Base-by-base conservation (phyloP, 1,284 basidiomycete genomes). In the Tremellales sp. region DNA sequence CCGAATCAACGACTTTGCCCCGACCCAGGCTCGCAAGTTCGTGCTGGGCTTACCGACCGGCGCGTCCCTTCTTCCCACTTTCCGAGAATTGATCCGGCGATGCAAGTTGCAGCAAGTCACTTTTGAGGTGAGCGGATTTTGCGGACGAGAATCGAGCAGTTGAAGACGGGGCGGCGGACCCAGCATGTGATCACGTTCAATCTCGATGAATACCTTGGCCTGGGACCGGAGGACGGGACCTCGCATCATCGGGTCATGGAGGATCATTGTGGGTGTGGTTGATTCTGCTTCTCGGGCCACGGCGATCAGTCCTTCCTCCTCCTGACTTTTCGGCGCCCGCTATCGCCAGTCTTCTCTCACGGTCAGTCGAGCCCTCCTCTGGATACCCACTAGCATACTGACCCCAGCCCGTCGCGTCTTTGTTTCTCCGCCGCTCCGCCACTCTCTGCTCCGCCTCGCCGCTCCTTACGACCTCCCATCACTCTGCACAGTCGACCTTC, bases 191-290 rank as follows among this genome's bases (percentile, higher is more conserved):
- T 56, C 28, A 47, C 43, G 5, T 24, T 91, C 76, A 90, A 89
- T 74, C 88, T 91, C 85, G 87, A 91, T 71, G 87, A 91, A 72
- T 91, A 90, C 63, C 86, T 89, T 47, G 82, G 81, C 3, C 77
- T 90, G 19, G 82, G 84, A 21, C 75, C 75, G 46, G 83, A 86
- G 54, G 86, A 91, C 70, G 75, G 81, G 26, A 84, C 87, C 61
- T 85, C 83, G 19, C 87, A 89, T 68, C 84, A 86, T 67, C 83
- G 83, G 32, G 90, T 90, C 76, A 91, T 91, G 87, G 69, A 60
- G 47, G 53, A 57, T 45, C 56, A 70, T 46, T 64, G 67, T 56
- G 31, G 46, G 54, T 47, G 12, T 27, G 6, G 3, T 18, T 12
- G 13, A 34, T 26, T 4, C 21, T 31, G 22, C 16, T 19, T 14